Evolutionary conservation across 352 stramenopile species (phyloP).

Genomic region (Phytopythium cucurbitacearum): DNA sequence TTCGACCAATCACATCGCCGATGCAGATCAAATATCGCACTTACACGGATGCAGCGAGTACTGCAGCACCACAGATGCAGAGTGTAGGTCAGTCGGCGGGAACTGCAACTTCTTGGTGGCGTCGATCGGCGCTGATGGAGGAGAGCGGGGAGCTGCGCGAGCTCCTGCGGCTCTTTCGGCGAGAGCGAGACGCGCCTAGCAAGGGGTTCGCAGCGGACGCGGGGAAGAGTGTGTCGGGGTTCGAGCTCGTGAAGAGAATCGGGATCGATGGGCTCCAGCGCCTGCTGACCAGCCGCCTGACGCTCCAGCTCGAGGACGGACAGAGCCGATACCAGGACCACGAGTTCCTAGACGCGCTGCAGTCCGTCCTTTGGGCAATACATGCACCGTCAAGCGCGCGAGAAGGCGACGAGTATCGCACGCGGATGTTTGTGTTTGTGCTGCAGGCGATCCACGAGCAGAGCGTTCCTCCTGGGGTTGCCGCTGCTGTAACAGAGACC

Average conservation of each 20-base stretch:
- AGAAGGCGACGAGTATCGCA: conserved; percentile 20
- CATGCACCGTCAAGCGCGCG: conserved; percentile 6
- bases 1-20: not conserved
- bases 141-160: conserved; percentile 9
- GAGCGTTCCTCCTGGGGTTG: conserved; percentile 17
- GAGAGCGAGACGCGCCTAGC: conserved; percentile 2
- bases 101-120: conserved; percentile 3
- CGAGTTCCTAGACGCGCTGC: conserved; percentile 24
- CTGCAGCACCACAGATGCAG: no score
- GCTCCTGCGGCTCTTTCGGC: conserved; percentile 24
- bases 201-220: not conserved
- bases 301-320: conserved; percentile 13
- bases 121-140: not conserved
- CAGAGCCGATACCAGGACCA: conserved; percentile 27
- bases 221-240: conserved; percentile 1
- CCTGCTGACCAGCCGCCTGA: conserved; percentile 14
- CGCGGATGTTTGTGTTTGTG: conserved; percentile 14
- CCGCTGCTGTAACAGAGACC: conserved; percentile 11
- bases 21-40: not conserved
- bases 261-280: conserved; percentile 22
- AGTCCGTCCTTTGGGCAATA: conserved; percentile 36
- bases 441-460: conserved; percentile 26
- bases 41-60: no score
- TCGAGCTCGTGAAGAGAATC: conserved; percentile 12
- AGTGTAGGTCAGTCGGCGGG: no score